Conservation (phyloP, 176 grass and related monocot species). For the Eleusine indica region DNA sequence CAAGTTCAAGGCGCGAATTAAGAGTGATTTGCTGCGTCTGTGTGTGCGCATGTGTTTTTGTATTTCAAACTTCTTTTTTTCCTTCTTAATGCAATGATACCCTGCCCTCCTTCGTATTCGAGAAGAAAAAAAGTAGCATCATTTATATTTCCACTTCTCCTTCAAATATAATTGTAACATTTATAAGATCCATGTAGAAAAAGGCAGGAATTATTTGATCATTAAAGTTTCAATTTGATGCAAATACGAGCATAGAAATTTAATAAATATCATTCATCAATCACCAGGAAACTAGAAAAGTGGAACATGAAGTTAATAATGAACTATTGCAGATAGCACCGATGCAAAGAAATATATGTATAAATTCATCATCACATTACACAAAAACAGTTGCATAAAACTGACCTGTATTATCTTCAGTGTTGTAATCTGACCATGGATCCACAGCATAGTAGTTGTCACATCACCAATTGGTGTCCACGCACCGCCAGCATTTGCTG, state of each 20-base stretch:
- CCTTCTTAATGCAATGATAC: too few species aligned
- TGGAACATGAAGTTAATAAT: background rate
- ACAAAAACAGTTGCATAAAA: slow-evolving; percentile 22
- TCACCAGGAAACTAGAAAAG: background rate
- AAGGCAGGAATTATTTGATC: background rate
- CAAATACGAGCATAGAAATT: background rate
- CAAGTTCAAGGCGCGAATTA: too few species aligned
- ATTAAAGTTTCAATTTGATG: background rate
- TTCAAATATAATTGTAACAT: background rate
- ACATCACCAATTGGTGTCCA: slow-evolving; percentile 99
- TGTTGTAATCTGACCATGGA: slow-evolving; percentile 90
- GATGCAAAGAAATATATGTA: slow-evolving; percentile 16
- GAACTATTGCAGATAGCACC: background rate
- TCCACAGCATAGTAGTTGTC: slow-evolving; percentile 98
- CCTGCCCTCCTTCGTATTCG: background rate
- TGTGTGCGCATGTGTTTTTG: too few species aligned
- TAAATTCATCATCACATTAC: slow-evolving; percentile 1
- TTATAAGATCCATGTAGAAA: slow-evolving; percentile 1
- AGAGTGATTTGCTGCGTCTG: too few species aligned
- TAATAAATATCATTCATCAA: background rate
- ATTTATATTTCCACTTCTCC: background rate
- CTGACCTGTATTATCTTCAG: slow-evolving; percentile 79
- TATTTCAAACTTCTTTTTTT: too few species aligned
- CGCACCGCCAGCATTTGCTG: slow-evolving; percentile 95
- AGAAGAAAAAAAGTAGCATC: too few species aligned